phyloP scores from a whole-genome alignment of 1,139 yeast genomes.

The Saccharomyces pastorianus region DNA sequence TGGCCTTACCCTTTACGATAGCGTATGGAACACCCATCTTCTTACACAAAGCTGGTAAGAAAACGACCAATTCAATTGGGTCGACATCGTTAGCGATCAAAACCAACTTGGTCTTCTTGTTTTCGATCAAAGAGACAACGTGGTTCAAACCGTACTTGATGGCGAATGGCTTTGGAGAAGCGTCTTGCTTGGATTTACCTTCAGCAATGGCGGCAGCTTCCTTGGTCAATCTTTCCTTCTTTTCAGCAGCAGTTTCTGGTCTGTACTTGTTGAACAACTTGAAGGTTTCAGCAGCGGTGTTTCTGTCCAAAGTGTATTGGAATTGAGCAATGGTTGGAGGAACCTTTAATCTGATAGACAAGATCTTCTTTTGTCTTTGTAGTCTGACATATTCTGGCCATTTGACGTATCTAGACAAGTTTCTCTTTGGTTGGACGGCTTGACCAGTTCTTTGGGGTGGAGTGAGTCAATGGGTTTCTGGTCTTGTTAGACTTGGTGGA shows the following conservation, averaged over 20 bases:
- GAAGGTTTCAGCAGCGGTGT: slow-evolving; percentile 94
- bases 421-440: slow-evolving; percentile 88
- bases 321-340: slow-evolving; percentile 98
- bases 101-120: slow-evolving; percentile 96
- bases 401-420: slow-evolving; percentile 91
- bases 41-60: slow-evolving; percentile 96
- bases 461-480: slow-evolving; percentile 72
- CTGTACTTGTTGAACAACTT: slow-evolving; percentile 97
- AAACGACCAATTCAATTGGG: slow-evolving; percentile 94
- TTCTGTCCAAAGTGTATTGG: slow-evolving; percentile 91
- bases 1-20: slow-evolving; percentile 96
- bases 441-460: slow-evolving; percentile 92
- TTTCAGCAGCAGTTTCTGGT: slow-evolving; percentile 94
- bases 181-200: slow-evolving; percentile 94
- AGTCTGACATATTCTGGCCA: slow-evolving; percentile 98
- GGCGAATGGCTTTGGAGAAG: slow-evolving; percentile 88
- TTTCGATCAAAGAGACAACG: slow-evolving; percentile 91
- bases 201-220: slow-evolving; percentile 98
- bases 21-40: slow-evolving; percentile 99
- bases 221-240: slow-evolving; percentile 97
- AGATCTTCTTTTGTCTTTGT: slow-evolving; percentile 96
- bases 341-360: slow-evolving; percentile 91
- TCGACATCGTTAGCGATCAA: slow-evolving; percentile 97
- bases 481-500: slow-evolving; percentile 38
- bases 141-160: slow-evolving; percentile 98